phyloP scores from a whole-genome alignment of 2,329 filamentous ascomycete genomes.

The Alternaria viburni region DNA sequence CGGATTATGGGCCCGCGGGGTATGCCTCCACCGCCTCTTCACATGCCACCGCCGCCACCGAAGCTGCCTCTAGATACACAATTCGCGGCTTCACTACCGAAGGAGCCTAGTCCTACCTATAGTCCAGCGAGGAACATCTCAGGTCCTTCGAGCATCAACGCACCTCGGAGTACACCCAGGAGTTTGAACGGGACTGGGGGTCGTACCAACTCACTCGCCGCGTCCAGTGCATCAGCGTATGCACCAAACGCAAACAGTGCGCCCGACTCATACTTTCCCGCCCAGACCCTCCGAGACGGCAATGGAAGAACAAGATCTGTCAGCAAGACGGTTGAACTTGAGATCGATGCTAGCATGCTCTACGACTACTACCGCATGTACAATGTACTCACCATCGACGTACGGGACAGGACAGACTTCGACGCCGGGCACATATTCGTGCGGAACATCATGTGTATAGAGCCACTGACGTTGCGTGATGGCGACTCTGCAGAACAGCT shows the following conservation, averaged over 20 bases:
- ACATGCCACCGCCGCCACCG: slow-evolving; percentile 47
- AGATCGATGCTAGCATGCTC: slow-evolving; percentile 73
- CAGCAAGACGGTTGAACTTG: slow-evolving; percentile 62
- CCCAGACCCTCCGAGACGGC: slow-evolving; percentile 18
- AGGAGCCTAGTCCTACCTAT: slow-evolving; percentile 76
- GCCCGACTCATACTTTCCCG: slow-evolving; percentile 53
- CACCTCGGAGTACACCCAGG: slow-evolving; percentile 69
- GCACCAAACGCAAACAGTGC: slow-evolving; percentile 47
- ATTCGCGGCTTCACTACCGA: slow-evolving; percentile 67
- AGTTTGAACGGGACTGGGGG: slow-evolving; percentile 64
- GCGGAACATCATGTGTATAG: slow-evolving; percentile 84
- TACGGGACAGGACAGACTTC: slow-evolving; percentile 79
- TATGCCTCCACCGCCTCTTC: slow-evolving; percentile 54
- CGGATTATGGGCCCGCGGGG: slow-evolving; percentile 58
- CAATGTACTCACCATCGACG: slow-evolving; percentile 81
- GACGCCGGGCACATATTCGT: slow-evolving; percentile 89
- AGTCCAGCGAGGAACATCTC: slow-evolving; percentile 77
- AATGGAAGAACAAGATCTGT: slow-evolving; percentile 47
- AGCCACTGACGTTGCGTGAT: slow-evolving; percentile 76
- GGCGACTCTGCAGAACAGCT: slow-evolving; percentile 70
- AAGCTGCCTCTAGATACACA: slow-evolving; percentile 58
- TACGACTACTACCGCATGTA: slow-evolving; percentile 71
- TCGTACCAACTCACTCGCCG: slow-evolving; percentile 61
- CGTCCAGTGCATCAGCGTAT: slow-evolving; percentile 46
- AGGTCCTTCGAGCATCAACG: slow-evolving; percentile 67